phyloP scores from a whole-genome alignment of 306 rosid species.

The Prunus mume region DNA sequence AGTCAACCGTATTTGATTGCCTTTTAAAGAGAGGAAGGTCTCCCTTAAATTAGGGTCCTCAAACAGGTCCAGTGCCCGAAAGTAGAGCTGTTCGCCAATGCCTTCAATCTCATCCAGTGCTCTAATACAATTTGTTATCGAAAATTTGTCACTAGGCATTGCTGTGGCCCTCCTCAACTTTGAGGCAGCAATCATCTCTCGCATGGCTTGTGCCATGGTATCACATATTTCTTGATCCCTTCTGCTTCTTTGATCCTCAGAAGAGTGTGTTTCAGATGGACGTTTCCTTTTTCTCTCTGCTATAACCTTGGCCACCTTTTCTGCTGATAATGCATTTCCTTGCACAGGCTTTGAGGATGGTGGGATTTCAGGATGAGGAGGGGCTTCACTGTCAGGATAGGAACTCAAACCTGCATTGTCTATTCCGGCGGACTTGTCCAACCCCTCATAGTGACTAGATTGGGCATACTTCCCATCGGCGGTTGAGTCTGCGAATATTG shows the following conservation, averaged over 20 bases:
- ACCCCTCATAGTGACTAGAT: constrained; percentile 75
- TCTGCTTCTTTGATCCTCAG: constrained; percentile 26
- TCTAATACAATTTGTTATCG: constrained; percentile 67
- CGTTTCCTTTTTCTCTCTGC: constrained; percentile 66
- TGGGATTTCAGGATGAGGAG: constrained; percentile 31
- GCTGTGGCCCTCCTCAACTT: constrained; percentile 40
- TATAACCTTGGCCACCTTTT: constrained; percentile 40
- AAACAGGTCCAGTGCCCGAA: constrained; percentile 73
- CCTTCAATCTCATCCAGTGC: constrained; percentile 70
- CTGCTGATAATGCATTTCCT: constrained; percentile 34
- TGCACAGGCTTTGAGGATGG: constrained; percentile 32
- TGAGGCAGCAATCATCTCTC: constrained; percentile 66
- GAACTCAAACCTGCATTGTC: constrained; percentile 36
- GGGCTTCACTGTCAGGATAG: constrained; percentile 41
- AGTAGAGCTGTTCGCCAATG: constrained; percentile 51
- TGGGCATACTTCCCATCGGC: constrained; percentile 79
- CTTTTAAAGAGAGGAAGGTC: constrained; percentile 63
- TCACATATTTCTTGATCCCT: constrained; percentile 49
- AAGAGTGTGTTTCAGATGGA: constrained; percentile 39
- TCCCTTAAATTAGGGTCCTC: constrained; percentile 68
- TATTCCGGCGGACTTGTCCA: constrained; percentile 47
- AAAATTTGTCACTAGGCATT: constrained; percentile 46
- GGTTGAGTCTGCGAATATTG: constrained; percentile 67
- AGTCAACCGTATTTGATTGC: constrained; percentile 44
- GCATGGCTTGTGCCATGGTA: constrained; percentile 61